Evolutionary conservation across 441 rosid genomes (phyloP).

Genomic region (Arabidopsis lyrata): DNA sequence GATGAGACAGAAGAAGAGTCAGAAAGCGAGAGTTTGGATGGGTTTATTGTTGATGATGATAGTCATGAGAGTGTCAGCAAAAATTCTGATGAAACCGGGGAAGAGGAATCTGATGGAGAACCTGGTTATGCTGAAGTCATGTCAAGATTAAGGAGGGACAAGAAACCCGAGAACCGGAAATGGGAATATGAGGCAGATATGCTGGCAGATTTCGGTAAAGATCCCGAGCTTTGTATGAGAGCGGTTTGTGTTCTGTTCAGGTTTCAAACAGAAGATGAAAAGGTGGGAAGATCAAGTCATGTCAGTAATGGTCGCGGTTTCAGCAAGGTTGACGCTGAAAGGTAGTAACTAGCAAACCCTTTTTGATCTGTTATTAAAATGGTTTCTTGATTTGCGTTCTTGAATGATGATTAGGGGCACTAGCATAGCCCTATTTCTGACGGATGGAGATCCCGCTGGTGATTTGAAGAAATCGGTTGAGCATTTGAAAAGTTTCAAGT

Average conservation of each 20-base stretch:
- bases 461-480: conserved; percentile 59
- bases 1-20: conserved; percentile 37
- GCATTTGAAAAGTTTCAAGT: conserved; percentile 49
- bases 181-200: conserved; percentile 74
- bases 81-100: conserved; percentile 25
- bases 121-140: conserved; percentile 47
- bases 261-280: conserved; percentile 71
- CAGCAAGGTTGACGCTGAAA: conserved; percentile 32
- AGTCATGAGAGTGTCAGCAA: conserved; percentile 21
- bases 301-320: conserved; percentile 42
- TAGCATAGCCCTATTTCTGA: conserved; percentile 29
- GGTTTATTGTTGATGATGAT: conserved; percentile 36
- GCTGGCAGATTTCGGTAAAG: conserved; percentile 78
- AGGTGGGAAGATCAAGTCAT: conserved; percentile 41
- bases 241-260: conserved; percentile 83
- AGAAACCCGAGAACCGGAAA: conserved; percentile 46
- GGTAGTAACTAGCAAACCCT: conserved; percentile 13
- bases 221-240: conserved; percentile 76
- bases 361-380: background rate
- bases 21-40: conserved; percentile 44
- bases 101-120: conserved; percentile 52
- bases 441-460: conserved; percentile 25
- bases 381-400: background rate
- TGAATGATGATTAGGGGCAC: conserved; percentile 33
- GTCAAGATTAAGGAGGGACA: conserved; percentile 58